Percentiles rank a stretch among this genome's conserved stretches.
phyloP scores from a whole-genome alignment of 1,284 basidiomycete genomes.

The Macrocystidia cucumis region DNA sequence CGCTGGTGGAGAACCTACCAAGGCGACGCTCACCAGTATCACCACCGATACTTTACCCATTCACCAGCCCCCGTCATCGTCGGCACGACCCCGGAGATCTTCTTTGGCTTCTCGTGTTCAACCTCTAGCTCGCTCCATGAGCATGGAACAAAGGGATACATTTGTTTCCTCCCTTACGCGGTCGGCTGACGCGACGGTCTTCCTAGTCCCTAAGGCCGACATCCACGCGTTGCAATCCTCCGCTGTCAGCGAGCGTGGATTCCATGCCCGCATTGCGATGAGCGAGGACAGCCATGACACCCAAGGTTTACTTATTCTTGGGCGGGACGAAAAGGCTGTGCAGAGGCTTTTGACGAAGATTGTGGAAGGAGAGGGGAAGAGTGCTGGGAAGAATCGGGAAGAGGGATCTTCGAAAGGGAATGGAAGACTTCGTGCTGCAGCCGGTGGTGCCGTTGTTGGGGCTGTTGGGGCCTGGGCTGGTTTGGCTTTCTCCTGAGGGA shows the following conservation, averaged over 20 bases:
- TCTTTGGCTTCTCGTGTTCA: slow-evolving; percentile 1
- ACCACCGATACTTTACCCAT: slow-evolving; percentile 9
- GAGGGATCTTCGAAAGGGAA: slow-evolving; percentile 12
- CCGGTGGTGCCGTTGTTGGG: slow-evolving; percentile 33
- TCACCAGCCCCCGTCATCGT: slow-evolving; percentile 11
- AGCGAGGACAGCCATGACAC: slow-evolving; percentile 24
- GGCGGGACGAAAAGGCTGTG: slow-evolving; percentile 32
- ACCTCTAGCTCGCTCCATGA: slow-evolving; percentile 39
- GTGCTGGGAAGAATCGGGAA: slow-evolving; percentile 14
- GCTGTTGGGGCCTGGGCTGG: slow-evolving; percentile 34
- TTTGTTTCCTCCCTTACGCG: slow-evolving; percentile 38
- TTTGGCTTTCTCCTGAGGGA: slow-evolving; percentile 27
- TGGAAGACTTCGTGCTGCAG: slow-evolving; percentile 22
- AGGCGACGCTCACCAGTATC: neutral
- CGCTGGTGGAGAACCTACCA: neutral
- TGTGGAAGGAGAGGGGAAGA: slow-evolving; percentile 23
- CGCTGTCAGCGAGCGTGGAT: slow-evolving; percentile 36
- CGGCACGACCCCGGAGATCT: slow-evolving; percentile 4
- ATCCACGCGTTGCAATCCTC: slow-evolving; percentile 27
- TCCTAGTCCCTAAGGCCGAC: slow-evolving; percentile 35
- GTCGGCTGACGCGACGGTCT: slow-evolving; percentile 36
- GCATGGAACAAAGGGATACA: slow-evolving; percentile 36
- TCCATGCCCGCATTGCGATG: slow-evolving; percentile 28
- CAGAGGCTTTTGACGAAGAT: slow-evolving; percentile 27
- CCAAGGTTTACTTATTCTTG: slow-evolving; percentile 41